phyloP scores from a whole-genome alignment of 2,329 filamentous ascomycete genomes.

The Ascochyta lentis region DNA sequence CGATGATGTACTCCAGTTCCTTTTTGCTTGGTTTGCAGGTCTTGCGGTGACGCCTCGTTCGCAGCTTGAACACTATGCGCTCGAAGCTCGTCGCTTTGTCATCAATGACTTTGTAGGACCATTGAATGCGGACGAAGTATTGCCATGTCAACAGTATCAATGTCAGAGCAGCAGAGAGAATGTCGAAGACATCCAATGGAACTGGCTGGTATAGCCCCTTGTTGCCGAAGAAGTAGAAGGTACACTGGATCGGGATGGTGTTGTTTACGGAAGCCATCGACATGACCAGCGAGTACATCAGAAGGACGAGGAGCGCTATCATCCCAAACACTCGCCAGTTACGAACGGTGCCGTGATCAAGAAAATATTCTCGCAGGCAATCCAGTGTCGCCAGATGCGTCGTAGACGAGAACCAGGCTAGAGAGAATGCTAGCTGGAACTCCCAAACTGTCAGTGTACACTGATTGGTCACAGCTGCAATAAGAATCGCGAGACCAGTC shows the following conservation, averaged over 20 bases:
- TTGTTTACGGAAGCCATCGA: constrained; percentile 8
- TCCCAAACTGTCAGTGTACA: constrained; percentile 25
- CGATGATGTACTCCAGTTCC: constrained; percentile 2
- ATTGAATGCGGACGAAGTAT: constrained; percentile 3
- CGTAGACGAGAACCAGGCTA: constrained; percentile 35
- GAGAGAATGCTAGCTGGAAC: constrained; percentile 21
- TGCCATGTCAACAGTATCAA: constrained; percentile 3
- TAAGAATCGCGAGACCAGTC: constrained; percentile 28
- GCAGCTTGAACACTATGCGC: constrained; percentile 3
- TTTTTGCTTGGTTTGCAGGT: not conserved
- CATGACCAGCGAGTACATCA: constrained; percentile 5
- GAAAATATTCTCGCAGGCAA: constrained; percentile 24
- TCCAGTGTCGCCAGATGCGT: constrained; percentile 31
- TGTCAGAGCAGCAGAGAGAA: constrained; percentile 2
- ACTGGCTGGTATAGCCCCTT: not conserved
- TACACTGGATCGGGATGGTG: constrained; percentile 16
- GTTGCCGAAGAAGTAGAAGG: constrained; percentile 1
- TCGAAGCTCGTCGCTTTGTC: constrained; percentile 1
- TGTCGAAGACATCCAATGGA: not conserved
- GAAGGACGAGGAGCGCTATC: constrained; percentile 6
- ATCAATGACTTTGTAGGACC: constrained; percentile 5
- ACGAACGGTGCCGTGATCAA: constrained; percentile 8
- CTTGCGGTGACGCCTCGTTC: not conserved
- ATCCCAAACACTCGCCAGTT: constrained; percentile 22
- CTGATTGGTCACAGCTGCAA: constrained; percentile 25